phyloP scores from a whole-genome alignment of 225 moss, liverwort and hornwort genomes.

The Pleurozium schreberi region DNA sequence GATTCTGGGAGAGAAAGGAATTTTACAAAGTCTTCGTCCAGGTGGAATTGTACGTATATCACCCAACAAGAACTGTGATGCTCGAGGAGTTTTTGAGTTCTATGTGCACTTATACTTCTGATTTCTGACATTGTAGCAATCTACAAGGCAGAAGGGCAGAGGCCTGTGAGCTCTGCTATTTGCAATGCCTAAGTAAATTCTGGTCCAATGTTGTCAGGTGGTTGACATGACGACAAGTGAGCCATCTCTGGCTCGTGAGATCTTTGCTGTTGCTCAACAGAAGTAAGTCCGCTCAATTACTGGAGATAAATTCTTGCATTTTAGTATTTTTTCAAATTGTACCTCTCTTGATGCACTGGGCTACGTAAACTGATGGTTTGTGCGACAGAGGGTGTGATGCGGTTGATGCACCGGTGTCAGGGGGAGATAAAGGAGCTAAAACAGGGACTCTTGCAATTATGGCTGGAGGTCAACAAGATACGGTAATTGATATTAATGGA shows the following conservation, averaged over 20 bases:
- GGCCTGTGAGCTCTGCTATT: not conserved
- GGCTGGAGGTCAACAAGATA: slow-evolving; percentile 64
- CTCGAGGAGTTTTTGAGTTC: not conserved
- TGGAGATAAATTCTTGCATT: not conserved
- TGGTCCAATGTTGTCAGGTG: slow-evolving; percentile 32
- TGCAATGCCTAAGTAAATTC: not conserved
- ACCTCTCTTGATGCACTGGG: not conserved
- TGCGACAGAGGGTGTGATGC: slow-evolving; percentile 71
- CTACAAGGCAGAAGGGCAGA: not conserved
- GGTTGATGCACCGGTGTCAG: slow-evolving; percentile 95
- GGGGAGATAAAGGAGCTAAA: slow-evolving; percentile 98
- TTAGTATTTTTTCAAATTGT: not conserved
- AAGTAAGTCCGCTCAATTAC: slow-evolving; percentile 28
- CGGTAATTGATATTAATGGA: slow-evolving; percentile 26
- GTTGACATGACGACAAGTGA: slow-evolving; percentile 99
- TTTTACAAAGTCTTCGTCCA: slow-evolving; percentile 58
- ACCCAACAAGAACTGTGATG: not conserved
- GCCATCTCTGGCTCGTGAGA: slow-evolving; percentile 85
- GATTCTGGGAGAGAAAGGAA: slow-evolving; percentile 73
- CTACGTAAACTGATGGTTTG: slow-evolving; percentile 4
- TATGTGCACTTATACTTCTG: not conserved
- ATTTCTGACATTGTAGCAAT: not conserved
- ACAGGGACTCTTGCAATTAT: slow-evolving; percentile 81
- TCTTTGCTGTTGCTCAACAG: slow-evolving; percentile 46
- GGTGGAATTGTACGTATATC: slow-evolving; percentile 75